These are phyloP conservation scores for Amaranthus tricolor DNA, from an alignment of 179 eudicot species.

Conservation along the genomic window DNA sequence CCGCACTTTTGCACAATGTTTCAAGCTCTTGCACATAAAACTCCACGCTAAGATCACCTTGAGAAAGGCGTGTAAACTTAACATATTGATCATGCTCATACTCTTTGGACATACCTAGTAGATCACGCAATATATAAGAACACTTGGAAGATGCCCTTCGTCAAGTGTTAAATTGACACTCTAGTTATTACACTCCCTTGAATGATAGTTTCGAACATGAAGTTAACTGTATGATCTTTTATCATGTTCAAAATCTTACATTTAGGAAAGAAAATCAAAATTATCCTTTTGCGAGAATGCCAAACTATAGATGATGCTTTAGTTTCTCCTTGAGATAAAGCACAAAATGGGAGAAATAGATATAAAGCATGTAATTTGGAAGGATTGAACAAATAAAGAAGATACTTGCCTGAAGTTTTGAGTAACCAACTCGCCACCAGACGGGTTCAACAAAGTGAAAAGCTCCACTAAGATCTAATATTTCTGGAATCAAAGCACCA, in stretches of 20 bases:
- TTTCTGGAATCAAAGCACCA: constrained; percentile 91
- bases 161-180: no score
- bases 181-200: no score
- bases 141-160: no score
- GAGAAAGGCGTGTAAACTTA: no score
- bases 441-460: constrained; percentile 93
- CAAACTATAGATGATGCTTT: neutral
- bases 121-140: no score
- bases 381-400: neutral
- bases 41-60: no score
- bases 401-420: constrained; percentile 79
- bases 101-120: no score
- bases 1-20: no score
- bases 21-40: no score
- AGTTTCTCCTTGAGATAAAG: constrained; percentile 1
- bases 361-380: neutral
- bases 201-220: neutral
- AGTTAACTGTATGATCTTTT: no score
- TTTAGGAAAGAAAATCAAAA: neutral
- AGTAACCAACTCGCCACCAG: constrained; percentile 99
- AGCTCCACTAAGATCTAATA: constrained; percentile 59
- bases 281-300: no score
- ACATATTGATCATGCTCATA: no score
- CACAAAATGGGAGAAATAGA: neutral
- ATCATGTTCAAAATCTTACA: neutral